Base-by-base conservation (phyloP, 768 basidiomycete genomes). In the Kwoniella heveanensis region DNA sequence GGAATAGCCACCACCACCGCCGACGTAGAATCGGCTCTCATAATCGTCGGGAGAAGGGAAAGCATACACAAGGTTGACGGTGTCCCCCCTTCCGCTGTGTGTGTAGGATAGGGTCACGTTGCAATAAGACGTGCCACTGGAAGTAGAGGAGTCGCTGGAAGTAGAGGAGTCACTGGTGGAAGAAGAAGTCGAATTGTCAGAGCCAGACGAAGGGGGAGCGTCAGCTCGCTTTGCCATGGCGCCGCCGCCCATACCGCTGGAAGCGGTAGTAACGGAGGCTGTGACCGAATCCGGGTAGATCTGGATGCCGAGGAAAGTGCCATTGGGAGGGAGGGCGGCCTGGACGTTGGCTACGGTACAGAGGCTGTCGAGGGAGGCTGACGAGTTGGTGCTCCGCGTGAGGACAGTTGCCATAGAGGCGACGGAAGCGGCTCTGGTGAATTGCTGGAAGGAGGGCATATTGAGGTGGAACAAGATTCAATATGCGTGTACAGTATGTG, bases 1-100 rank as follows among this genome's bases (percentile, higher is more conserved):
- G 4, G 61, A 44, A 15, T 56, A 62, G 19, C 61, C 61, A 27
- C 61, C 61, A 19, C 61, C 61, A 27, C 61, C 61, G 39, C 36
- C 46, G 1, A 37, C 15, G 27, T 26, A 50, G 39, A 44, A 62
- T 9, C 61, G 61, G 39, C 44, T 56, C 25, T 54, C 19, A 32
- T 37, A 62, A 15, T 55, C 47, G 25, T 17, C 17, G 3, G 61
- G 52, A 32, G 21, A 1, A 12, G 58, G 58, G 21, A 60, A 30
- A 19, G 47, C 39, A 26, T 50, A 60, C 12, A 32, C 29, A 6
- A 54, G 19, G 17, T 54, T 54, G 37, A 57, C 56, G 7, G 13
- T 25, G 39, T 57, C 56, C 13, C 39, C 21, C 6, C n/a, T 24
- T 12, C 56, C 56, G 25, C 37, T 25, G 36, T 57, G 56, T 15